Evolutionary conservation across 2,329 filamentous ascomycete species (phyloP), one percentile per base, ranked within the genome.

Genomic region (Capronia americana): DNA sequence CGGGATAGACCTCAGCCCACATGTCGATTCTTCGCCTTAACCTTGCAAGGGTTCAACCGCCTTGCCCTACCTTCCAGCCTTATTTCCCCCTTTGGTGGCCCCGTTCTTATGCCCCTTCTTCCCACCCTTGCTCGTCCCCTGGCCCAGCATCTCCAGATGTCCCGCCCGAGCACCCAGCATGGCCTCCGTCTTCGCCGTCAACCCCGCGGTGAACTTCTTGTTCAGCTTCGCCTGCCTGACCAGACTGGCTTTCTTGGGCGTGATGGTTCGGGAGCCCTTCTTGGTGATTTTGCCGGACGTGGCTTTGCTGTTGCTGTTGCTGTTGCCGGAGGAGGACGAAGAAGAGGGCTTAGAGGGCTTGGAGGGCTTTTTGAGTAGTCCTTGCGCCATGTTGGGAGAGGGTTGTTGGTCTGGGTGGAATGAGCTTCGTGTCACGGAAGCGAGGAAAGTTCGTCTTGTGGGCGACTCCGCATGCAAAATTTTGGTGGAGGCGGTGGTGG

Each of bases 61-160:
- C 12, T 12, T n/a, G 2, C 3, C 38, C 38, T 44, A 44, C 38
- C 38, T 17, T 44, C 38, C 38, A 44, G 38, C 17, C 54, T 70
- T 70, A 58, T 67, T 72, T 44, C 51, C 66, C 5, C 58, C 61
- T 30, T 53, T 60, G 26, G 30, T 38, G 0, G 5, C 24, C n/a
- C 38, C 48, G 7, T 53, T 61, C 12, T 41, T 41, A 5, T 41
- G 14, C 26, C 28, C 57, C 30, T 63, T 66, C 61, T 66, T 67
- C 11, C 38, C 61, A 34, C 76, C 76, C 67, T 86, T 83, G 77
- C 86, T 89, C 83, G 90, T 90, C 12, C 88, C 88, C 2, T 88
- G 88, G 64, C 82, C 83, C 73, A 92, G 76, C 73, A 92, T 74
- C 77, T 92, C 89, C 74, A 92, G 74, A 82, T 92, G 89, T 14